These are phyloP conservation scores for Fusarium buxicola DNA, from an alignment of 2,329 filamentous ascomycete species.

Conservation along the genomic window DNA sequence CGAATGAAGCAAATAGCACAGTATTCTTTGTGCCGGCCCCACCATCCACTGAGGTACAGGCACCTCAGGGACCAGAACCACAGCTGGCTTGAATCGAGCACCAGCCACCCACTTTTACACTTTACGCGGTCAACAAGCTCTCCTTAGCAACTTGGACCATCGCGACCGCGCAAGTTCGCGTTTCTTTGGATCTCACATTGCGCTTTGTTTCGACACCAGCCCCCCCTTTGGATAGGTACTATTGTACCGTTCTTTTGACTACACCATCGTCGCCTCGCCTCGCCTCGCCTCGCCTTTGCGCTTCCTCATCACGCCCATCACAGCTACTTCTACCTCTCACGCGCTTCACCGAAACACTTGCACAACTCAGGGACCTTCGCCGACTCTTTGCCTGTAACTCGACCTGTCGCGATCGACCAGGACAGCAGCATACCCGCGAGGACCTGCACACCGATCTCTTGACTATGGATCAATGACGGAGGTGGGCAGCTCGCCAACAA, in stretches of 20 bases:
- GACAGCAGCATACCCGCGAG: slow-evolving; percentile 16
- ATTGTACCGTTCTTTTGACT: slow-evolving; percentile 8
- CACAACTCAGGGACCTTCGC: background rate
- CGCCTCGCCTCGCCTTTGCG: slow-evolving; percentile 14
- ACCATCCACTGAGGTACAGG: too few relatives aligned
- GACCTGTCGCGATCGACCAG: slow-evolving; percentile 13
- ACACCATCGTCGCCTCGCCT: slow-evolving; percentile 7
- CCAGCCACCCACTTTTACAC: slow-evolving; percentile 48
- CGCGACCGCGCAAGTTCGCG: slow-evolving; percentile 41
- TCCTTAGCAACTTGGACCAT: slow-evolving; percentile 14
- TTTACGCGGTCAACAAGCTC: slow-evolving; percentile 42
- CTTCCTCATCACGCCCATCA: background rate
- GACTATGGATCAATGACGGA: slow-evolving; percentile 53
- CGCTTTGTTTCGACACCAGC: slow-evolving; percentile 34
- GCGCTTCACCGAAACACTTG: background rate
- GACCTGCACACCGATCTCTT: slow-evolving; percentile 23
- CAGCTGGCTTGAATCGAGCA: slow-evolving; percentile 2
- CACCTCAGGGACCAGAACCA: too few relatives aligned
- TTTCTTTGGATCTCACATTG: slow-evolving; percentile 28
- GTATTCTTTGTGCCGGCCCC: slow-evolving; percentile 12
- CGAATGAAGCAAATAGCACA: background rate
- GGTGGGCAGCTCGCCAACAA: slow-evolving; percentile 45
- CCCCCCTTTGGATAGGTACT: slow-evolving; percentile 20
- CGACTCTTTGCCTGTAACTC: background rate
- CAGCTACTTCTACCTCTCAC: background rate